Evolutionary conservation across 1,284 basidiomycete genomes (phyloP), one percentile per base, ranked within the genome.

Genomic region (Omphalotus olearius): DNA sequence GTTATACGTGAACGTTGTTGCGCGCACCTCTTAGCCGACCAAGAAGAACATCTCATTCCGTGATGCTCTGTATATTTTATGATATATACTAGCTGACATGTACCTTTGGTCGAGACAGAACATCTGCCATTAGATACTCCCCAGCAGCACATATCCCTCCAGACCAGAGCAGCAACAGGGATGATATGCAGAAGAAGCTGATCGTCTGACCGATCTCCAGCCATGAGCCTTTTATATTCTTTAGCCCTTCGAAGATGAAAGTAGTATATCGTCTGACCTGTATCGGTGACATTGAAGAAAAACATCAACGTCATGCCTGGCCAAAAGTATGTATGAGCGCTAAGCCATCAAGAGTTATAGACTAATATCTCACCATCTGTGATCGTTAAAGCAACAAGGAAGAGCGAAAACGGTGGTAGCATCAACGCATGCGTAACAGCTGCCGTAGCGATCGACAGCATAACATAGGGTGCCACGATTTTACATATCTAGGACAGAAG

Each of bases 181-280:
- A 93, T 0, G 88, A 82, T 59, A 93, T 91, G 60, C 87, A 88
- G 67, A 93, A 94, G 68, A 93, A 92, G 50, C 81, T 91, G 62
- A 94, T 93, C 0, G 86, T 87, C 66, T 91, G 88, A 4, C 92
- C 92, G 52, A 93, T 94, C 63, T 94, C 90, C 49, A 94, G 70
- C 93, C 92, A 95, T 5, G 88, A 91, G 0, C 87, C 86, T 76
- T 47, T 18, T 14, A 45, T 45, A 35, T 4, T 17, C 25, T 20
- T 23, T 18, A 58, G 9, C 45, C 51, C 26, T n/a, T 16, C 25
- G 36, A 30, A 20, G 25, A n/a, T 16, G 25, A 44, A 33, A 41
- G 37, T 39, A 50, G 40, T 25, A 43, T 20, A 14, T 37, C 30
- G 3, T 20, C 70, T 57, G 60, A 74, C 88, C 88, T 26, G 83